Percentiles rank a stretch among this genome's conserved stretches.
phyloP scores from a whole-genome alignment of 495 filamentous ascomycete genomes.

The Hyaloscypha hepaticicola region DNA sequence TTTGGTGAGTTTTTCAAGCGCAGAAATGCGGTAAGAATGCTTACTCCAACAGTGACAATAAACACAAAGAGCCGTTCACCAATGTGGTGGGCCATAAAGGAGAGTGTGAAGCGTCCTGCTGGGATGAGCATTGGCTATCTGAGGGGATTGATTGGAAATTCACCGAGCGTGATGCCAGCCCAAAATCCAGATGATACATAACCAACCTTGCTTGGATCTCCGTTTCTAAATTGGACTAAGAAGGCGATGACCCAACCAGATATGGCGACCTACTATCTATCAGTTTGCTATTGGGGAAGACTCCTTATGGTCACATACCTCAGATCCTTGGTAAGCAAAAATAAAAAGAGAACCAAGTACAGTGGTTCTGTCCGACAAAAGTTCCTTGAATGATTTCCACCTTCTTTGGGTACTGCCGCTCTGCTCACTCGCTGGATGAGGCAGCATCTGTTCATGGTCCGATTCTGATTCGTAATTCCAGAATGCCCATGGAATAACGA shows the following conservation, averaged over 20 bases:
- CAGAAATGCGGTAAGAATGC: background rate
- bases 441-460: slow-evolving; percentile 29
- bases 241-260: slow-evolving; percentile 83
- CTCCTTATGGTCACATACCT: slow-evolving; percentile 42
- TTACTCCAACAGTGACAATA: slow-evolving; percentile 47
- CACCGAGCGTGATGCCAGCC: slow-evolving; percentile 69
- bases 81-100: slow-evolving; percentile 56
- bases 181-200: slow-evolving; percentile 84
- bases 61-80: slow-evolving; percentile 70
- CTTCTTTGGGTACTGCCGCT: slow-evolving; percentile 22
- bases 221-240: slow-evolving; percentile 66
- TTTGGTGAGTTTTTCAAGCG: background rate
- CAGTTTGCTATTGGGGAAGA: background rate
- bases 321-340: slow-evolving; percentile 77
- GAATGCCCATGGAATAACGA: slow-evolving; percentile 55
- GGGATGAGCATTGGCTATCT: background rate
- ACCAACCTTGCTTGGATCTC: slow-evolving; percentile 63
- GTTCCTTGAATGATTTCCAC: slow-evolving; percentile 36
- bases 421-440: slow-evolving; percentile 16
- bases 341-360: slow-evolving; percentile 71
- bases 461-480: slow-evolving; percentile 50
- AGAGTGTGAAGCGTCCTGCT: slow-evolving; percentile 56
- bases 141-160: background rate
- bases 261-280: slow-evolving; percentile 42
- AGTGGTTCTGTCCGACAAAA: slow-evolving; percentile 55